Evolutionary conservation across 2,329 filamentous ascomycete genomes (phyloP).

Genomic region (Fusarium circinatum): DNA sequence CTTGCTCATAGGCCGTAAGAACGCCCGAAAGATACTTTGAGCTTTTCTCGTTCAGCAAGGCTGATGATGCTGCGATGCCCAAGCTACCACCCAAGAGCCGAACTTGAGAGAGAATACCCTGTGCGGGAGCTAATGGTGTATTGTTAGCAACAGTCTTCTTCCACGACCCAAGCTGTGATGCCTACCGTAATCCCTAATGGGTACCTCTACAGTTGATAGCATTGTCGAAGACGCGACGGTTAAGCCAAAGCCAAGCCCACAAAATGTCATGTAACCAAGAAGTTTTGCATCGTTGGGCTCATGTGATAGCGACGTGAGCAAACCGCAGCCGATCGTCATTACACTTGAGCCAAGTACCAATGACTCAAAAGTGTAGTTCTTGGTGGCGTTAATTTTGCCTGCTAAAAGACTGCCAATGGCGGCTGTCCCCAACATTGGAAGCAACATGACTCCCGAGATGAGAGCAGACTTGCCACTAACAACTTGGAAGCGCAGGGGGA

Average conservation of each 20-base stretch:
- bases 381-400: conserved; percentile 55
- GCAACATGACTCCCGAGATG: conserved; percentile 60
- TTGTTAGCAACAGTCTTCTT: conserved; percentile 27
- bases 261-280: conserved; percentile 60
- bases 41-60: conserved; percentile 52
- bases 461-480: conserved; percentile 60
- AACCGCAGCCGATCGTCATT: conserved; percentile 58
- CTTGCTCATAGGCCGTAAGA: conserved; percentile 44
- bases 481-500: conserved; percentile 61
- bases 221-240: conserved; percentile 60
- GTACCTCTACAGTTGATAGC: conserved; percentile 54
- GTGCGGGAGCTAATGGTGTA: conserved; percentile 55
- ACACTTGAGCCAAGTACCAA: conserved; percentile 54
- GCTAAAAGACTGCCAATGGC: conserved; percentile 57
- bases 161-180: background rate
- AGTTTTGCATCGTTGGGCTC: conserved; percentile 55
- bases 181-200: conserved; percentile 58
- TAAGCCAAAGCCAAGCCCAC: conserved; percentile 64
- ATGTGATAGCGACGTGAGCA: conserved; percentile 53
- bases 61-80: conserved; percentile 64
- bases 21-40: conserved; percentile 43
- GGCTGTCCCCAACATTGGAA: conserved; percentile 62
- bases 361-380: conserved; percentile 56
- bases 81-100: conserved; percentile 65
- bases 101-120: conserved; percentile 63